Percentiles rank a stretch among this genome's conserved stretches.
Conservation (phyloP, 2,329 filamentous ascomycete species). For the Fusarium sp. region DNA sequence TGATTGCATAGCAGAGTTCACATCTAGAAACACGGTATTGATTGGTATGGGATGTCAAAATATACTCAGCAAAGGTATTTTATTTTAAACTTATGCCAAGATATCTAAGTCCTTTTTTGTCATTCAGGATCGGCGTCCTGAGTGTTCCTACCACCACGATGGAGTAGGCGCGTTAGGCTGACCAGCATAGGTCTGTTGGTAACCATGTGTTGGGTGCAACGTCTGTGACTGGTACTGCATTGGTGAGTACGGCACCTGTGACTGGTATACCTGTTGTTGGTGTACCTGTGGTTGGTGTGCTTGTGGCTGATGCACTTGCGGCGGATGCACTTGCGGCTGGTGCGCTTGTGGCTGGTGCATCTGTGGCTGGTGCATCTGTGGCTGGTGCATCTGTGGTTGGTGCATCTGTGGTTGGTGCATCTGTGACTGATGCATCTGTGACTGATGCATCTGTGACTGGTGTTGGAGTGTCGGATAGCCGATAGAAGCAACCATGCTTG, state of each 20-base stretch:
- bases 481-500: neutral
- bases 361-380: too few species aligned
- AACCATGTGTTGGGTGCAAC: neutral
- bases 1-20: slow-evolving; percentile 1
- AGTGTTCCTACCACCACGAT: neutral
- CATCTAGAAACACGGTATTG: slow-evolving; percentile 14
- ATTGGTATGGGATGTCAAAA: neutral
- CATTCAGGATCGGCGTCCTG: neutral
- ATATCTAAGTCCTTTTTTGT: neutral
- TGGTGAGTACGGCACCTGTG: neutral
- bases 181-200: neutral
- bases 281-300: neutral
- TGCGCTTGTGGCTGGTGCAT: neutral
- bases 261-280: neutral
- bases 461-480: neutral
- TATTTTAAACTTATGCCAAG: neutral
- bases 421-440: too few species aligned
- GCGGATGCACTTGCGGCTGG: neutral
- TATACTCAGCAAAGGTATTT: neutral
- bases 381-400: too few species aligned
- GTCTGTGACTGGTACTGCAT: neutral
- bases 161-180: neutral
- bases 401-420: too few species aligned
- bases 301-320: neutral
- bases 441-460: neutral